Percentiles rank a stretch among this genome's conserved stretches.
Conservation (phyloP, 2,329 filamentous ascomycete genomes). For the Clonostachys byssicola region DNA sequence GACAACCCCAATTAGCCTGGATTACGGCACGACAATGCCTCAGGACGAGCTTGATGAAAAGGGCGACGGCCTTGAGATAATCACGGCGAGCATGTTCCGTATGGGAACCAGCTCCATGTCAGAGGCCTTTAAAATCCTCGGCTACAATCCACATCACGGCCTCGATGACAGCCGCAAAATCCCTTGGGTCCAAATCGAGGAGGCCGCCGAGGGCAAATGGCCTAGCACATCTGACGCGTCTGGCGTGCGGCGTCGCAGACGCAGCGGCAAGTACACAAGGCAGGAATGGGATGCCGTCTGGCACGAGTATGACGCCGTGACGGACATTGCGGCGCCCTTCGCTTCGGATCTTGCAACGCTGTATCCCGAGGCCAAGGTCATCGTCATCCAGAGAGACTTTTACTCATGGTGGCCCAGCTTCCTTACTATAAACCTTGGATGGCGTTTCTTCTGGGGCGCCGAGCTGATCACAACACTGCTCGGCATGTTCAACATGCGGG, state of each 20-base stretch:
- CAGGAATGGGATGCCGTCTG: conserved; percentile 24
- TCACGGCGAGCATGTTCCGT: conserved; percentile 3
- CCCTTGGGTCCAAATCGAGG: conserved; percentile 12
- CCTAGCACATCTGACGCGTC: not conserved
- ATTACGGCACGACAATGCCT: no score
- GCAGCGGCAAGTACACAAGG: no score
- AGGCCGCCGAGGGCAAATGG: conserved; percentile 20
- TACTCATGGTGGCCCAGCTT: conserved; percentile 22
- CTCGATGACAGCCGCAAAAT: conserved; percentile 10
- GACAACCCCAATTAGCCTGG: no score
- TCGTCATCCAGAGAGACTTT: conserved; percentile 20
- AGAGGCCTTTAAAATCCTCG: conserved; percentile 19
- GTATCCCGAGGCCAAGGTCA: conserved; percentile 25
- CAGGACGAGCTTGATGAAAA: no score
- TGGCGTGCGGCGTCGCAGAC: no score
- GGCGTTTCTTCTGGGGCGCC: conserved; percentile 5
- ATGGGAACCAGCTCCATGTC: conserved; percentile 24
- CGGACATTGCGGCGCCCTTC: conserved; percentile 19
- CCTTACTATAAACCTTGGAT: conserved; percentile 6
- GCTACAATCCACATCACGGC: conserved; percentile 24
- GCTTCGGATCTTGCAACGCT: conserved; percentile 14
- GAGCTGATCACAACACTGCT: conserved; percentile 10
- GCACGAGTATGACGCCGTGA: conserved; percentile 17
- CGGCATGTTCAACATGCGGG: conserved; percentile 21
- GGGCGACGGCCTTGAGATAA: no score